A percentile compares a stretch with the other conserved stretches of the same genome.
Evolutionary conservation across 2,329 filamentous ascomycete genomes (phyloP).

Genomic region (Aspergillus sp.): DNA sequence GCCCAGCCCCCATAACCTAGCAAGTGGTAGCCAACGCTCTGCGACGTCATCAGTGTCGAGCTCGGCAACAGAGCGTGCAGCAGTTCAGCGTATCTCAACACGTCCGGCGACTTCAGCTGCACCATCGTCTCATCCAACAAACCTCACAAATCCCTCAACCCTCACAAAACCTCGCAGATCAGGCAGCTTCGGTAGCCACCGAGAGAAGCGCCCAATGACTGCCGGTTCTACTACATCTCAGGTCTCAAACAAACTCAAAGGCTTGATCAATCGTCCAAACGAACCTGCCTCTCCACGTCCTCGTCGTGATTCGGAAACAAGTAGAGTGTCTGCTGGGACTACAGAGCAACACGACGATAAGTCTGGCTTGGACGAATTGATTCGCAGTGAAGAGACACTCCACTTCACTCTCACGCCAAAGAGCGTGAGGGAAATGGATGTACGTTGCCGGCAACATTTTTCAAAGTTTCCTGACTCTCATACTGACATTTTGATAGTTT

Average conservation of each 20-base stretch:
- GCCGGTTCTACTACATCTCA: slow-evolving; percentile 42
- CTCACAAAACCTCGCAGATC: slow-evolving; percentile 36
- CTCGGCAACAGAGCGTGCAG: slow-evolving; percentile 37
- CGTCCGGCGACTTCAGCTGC: slow-evolving; percentile 31
- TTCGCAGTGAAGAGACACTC: slow-evolving; percentile 78
- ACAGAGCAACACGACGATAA: slow-evolving; percentile 53
- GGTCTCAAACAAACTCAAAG: slow-evolving; percentile 44
- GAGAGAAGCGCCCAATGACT: slow-evolving; percentile 40
- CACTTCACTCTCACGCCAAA: slow-evolving; percentile 80
- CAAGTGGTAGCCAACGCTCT: slow-evolving; percentile 23
- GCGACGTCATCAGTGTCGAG: slow-evolving; percentile 24
- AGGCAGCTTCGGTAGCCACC: slow-evolving; percentile 39
- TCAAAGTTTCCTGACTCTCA: background rate
- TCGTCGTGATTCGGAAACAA: slow-evolving; percentile 40
- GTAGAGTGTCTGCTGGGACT: slow-evolving; percentile 27
- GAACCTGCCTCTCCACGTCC: slow-evolving; percentile 30
- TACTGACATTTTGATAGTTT: slow-evolving; percentile 22
- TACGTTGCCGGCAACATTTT: slow-evolving; percentile 42
- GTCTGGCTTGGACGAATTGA: slow-evolving; percentile 73
- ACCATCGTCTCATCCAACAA: slow-evolving; percentile 25
- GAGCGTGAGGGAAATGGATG: slow-evolving; percentile 74
- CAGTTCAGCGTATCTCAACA: slow-evolving; percentile 40
- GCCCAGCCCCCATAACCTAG: slow-evolving; percentile 26
- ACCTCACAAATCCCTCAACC: slow-evolving; percentile 24
- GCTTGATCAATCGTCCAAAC: slow-evolving; percentile 37